Evolutionary conservation across 140 eudicot species (phyloP), one percentile per base, ranked within the genome.

Genomic region (Bidens hawaiensis): DNA sequence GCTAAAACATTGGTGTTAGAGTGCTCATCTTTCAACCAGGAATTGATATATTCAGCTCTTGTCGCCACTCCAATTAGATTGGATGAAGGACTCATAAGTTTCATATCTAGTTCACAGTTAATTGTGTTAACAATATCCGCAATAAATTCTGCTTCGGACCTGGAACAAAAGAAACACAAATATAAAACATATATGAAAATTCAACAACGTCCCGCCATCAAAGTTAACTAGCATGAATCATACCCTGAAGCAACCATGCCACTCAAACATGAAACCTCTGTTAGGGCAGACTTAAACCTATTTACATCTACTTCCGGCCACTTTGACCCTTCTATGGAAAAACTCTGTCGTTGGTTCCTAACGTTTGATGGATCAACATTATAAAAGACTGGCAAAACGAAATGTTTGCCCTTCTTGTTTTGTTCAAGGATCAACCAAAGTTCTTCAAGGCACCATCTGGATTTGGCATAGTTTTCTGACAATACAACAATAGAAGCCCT

Each of bases 231-330:
- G 43, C 43, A 10, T 36, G 15, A 57, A 17, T 6, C 64, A 12
- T 65, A 65, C 71, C 71, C 71, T 3, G 51, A 47, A 36, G 52
- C 40, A 50, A 65, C 71, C 62, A 65, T 31, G 22, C 62, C 71
- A 7, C 49, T 34, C 38, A 65, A 28, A 51, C 51, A 34, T 33
- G 62, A 45, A 50, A 65, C 51, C 62, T 65, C 51, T 14, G 62
- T 16, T 12, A 65, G 50, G 50, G 71, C 49, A 1, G 36, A 16
- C 71, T 49, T 65, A 49, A 49, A 65, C 19, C 49, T 19, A 22
- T 51, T 24, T 33, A 65, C 62, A 4, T 49, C 36, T 3, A 48
- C 23, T 24, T 22, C 22, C 6, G 61, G 50, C 71, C 71, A 50
- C 23, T 49, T 50, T 49, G 71, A 31, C 12, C 51, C 62, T 50